Conservation (phyloP, 495 filamentous ascomycete genomes). For the Hapsidospora chrysogenum region DNA sequence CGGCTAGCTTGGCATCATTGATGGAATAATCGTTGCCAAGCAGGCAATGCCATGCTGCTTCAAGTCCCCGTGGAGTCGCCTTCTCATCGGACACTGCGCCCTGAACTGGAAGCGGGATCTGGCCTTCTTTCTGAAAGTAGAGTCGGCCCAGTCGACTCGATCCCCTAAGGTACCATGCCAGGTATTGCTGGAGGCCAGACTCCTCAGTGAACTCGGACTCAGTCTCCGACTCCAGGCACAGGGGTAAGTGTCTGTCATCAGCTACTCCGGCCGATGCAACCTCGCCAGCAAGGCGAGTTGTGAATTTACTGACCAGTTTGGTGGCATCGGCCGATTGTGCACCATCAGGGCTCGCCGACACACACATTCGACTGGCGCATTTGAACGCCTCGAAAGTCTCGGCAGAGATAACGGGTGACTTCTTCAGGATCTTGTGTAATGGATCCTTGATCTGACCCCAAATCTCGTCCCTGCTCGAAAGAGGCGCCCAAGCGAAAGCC, state of each 20-base stretch:
- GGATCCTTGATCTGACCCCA: slow-evolving; percentile 1
- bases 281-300: neutral
- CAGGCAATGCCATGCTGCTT: slow-evolving; percentile 4
- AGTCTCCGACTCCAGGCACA: neutral
- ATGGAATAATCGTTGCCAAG: slow-evolving; percentile 6
- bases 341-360: slow-evolving; percentile 1
- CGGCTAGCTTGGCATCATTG: slow-evolving; percentile 7
- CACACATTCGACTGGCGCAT: neutral
- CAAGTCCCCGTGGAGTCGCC: neutral
- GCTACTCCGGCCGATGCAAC: neutral
- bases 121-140: neutral
- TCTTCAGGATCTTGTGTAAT: neutral
- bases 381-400: slow-evolving; percentile 3
- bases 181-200: neutral
- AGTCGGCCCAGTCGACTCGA: neutral
- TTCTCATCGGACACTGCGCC: neutral
- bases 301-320: slow-evolving; percentile 1
- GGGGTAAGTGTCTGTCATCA: neutral
- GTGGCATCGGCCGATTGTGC: neutral
- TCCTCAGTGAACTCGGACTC: neutral
- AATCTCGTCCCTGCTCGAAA: neutral
- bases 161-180: slow-evolving; percentile 1
- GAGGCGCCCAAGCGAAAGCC: neutral
- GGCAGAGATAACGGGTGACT: neutral
- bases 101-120: neutral